Evolutionary conservation across 352 stramenopile genomes (phyloP).

Genomic region (Blastocystis sp.): DNA sequence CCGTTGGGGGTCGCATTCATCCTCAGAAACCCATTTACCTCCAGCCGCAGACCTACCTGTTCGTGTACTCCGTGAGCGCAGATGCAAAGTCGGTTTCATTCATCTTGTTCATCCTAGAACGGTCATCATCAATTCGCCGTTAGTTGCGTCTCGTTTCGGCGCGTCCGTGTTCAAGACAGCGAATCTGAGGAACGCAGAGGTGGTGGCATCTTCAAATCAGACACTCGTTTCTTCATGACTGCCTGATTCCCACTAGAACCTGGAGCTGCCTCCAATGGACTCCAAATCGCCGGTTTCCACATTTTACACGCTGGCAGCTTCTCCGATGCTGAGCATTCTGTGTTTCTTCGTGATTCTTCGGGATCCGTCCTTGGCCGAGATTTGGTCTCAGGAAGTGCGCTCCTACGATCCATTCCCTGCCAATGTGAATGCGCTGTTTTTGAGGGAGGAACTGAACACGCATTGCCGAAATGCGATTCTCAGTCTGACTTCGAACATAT

Average conservation of each 20-base stretch:
- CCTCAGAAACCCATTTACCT: conserved; percentile 39
- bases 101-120: not conserved
- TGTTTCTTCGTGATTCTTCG: not conserved
- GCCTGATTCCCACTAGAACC: not conserved
- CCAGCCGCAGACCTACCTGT: conserved; percentile 1
- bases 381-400: not conserved
- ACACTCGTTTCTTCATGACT: not conserved
- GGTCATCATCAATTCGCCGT: conserved; percentile 20
- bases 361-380: not conserved
- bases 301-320: conserved; percentile 9
- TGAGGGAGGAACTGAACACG: not conserved
- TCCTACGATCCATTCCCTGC: not conserved
- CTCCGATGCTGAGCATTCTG: conserved; percentile 8
- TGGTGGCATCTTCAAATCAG: conserved; percentile 1
- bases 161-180: not conserved
- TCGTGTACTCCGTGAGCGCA: not conserved
- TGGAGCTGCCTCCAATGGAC: not conserved
- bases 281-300: not conserved
- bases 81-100: not conserved
- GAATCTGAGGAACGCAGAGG: not conserved
- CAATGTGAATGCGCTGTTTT: not conserved
- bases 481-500: conserved; percentile 12
- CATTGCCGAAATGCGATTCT: conserved; percentile 10
- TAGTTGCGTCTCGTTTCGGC: not conserved
- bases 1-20: not conserved